Base-by-base conservation (phyloP, 2,329 filamentous ascomycete genomes). In the Stemphylium vesicarium region DNA sequence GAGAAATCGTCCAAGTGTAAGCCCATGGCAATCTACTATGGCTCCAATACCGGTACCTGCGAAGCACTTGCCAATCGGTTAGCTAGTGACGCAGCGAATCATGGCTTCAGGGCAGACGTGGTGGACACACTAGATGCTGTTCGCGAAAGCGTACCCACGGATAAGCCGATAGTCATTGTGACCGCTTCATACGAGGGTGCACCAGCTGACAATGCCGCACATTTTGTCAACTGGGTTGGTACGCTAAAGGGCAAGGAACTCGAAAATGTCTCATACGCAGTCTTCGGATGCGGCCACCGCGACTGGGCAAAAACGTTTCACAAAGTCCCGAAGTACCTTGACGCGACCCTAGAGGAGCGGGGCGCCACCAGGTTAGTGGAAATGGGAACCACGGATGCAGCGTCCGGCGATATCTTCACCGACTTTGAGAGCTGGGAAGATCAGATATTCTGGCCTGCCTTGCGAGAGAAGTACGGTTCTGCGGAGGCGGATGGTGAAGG, bases 271-370 rank as follows among this genome's bases (percentile, higher is more conserved):
- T 69, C 72, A 1, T 79, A 76, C 49, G 64, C 75, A 2, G 70
- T 79, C 2, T 79, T 78, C 46, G 77, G 77, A 6, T 76, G 73
- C 35, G 77, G 78, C 4, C 75, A 79, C 39, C 67, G 68, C 15
- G 77, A 80, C 35, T 80, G 77, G 77, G 66, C 69, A 1, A 63
- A 66, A 39, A 79, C 78, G 0, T 79, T 77, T 54, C 77, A 78
- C 22, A 68, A 68, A n/a, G 66, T 79, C 4, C 77, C 78, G 2
- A 77, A 70, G 38, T 64, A 71, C 26, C 63, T 79, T 9, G 65
- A 79, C 47, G 52, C 51, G 2, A 41, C 64, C 0, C 54, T 79
- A 3, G 68, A 68, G 9, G 56, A 72, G 42, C 56, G 60, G 18
- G 72, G 76, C 9, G 75, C 63, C 16, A 67, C 67, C 4, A 59